Percentiles rank a stretch among this genome's conserved stretches.
These are phyloP conservation scores for Coemansia sp. DNA, from an alignment of 192 early-diverging fungal species.

Conservation along the genomic window DNA sequence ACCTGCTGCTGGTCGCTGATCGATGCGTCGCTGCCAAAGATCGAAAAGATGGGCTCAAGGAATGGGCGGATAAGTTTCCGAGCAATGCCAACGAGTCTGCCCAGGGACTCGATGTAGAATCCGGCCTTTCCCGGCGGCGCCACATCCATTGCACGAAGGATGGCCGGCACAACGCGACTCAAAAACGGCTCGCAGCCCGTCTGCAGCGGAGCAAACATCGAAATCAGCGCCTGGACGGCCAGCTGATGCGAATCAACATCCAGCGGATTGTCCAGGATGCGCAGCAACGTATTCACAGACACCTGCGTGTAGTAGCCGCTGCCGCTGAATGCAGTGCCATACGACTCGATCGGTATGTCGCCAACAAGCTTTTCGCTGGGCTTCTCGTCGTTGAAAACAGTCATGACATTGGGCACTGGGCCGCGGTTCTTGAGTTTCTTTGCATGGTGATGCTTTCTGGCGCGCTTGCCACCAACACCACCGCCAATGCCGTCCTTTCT, in stretches of 20 bases:
- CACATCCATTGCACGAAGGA: constrained; percentile 82
- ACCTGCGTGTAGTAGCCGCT: constrained; percentile 93
- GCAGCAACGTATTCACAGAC: constrained; percentile 85
- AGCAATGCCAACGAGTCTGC: constrained; percentile 81
- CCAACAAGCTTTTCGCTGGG: constrained; percentile 24
- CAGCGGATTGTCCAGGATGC: constrained; percentile 82
- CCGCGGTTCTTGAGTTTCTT: background rate
- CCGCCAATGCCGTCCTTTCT: constrained; percentile 1
- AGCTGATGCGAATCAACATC: constrained; percentile 80
- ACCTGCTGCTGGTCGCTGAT: constrained; percentile 68
- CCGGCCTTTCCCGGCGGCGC: constrained; percentile 77
- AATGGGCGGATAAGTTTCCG: constrained; percentile 92
- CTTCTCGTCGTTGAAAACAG: constrained; percentile 29
- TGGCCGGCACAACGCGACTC: constrained; percentile 74
- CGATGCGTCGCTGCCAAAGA: constrained; percentile 81
- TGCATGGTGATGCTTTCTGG: background rate
- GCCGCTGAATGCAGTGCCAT: constrained; percentile 27
- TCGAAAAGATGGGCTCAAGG: constrained; percentile 73
- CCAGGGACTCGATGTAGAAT: constrained; percentile 88
- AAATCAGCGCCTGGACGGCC: constrained; percentile 90
- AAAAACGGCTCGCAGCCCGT: constrained; percentile 19
- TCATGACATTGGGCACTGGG: constrained; percentile 29
- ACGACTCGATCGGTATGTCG: constrained; percentile 28
- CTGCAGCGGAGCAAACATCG: constrained; percentile 85
- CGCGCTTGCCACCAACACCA: background rate